These are phyloP conservation scores for Euphrasia confusa DNA, from an alignment of 257 asterid genomes.

Conservation along the genomic window DNA sequence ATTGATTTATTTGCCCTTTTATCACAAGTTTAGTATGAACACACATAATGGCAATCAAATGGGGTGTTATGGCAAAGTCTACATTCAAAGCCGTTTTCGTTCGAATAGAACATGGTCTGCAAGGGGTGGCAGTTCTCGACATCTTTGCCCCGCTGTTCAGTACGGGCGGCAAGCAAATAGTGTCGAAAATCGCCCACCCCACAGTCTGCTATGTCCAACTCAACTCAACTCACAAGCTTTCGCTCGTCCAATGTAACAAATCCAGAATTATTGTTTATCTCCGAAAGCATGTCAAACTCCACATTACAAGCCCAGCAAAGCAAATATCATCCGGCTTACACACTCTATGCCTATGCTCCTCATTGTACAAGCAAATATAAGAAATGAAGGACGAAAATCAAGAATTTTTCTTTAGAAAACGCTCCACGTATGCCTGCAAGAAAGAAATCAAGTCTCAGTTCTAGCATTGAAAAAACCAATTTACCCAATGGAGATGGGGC, in stretches of 20 bases:
- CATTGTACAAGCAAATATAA: slow-evolving; percentile 1
- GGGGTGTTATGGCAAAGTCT: too few relatives aligned
- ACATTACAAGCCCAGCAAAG: neutral
- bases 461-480: neutral
- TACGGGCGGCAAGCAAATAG: neutral
- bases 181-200: neutral
- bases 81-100: too few relatives aligned
- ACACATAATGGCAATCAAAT: too few relatives aligned
- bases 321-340: slow-evolving; percentile 5
- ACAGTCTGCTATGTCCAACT: neutral
- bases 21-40: too few relatives aligned
- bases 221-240: slow-evolving; percentile 11
- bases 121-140: neutral
- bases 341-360: slow-evolving; percentile 10
- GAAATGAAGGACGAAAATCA: slow-evolving; percentile 14
- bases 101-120: neutral
- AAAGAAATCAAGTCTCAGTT: neutral
- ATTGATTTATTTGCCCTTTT: too few relatives aligned
- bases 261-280: neutral
- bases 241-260: slow-evolving; percentile 3
- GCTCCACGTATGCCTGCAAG: slow-evolving; percentile 38
- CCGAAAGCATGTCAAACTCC: slow-evolving; percentile 8
- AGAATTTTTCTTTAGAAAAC: slow-evolving; percentile 26
- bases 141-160: neutral
- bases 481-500: neutral